phyloP scores from a whole-genome alignment of 176 grass and related monocot species.

The Lolium perenne region DNA sequence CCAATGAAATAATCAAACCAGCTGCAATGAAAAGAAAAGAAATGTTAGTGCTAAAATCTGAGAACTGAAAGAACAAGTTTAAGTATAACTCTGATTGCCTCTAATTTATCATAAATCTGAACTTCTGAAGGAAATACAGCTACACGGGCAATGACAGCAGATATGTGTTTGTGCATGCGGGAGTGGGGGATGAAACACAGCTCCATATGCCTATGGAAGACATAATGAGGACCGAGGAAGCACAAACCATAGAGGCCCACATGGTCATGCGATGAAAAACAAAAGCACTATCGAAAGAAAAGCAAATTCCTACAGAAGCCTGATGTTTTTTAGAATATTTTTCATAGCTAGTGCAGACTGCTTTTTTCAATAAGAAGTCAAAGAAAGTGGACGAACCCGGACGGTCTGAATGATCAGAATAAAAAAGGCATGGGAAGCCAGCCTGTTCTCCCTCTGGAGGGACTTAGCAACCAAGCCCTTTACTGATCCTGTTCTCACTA shows the following conservation, averaged over 20 bases:
- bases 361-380: slow-evolving; percentile 40
- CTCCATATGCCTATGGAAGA: slow-evolving; percentile 3
- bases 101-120: slow-evolving; percentile 18
- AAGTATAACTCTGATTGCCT: not conserved
- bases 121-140: slow-evolving; percentile 15
- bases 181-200: slow-evolving; percentile 23
- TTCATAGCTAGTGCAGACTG: slow-evolving; percentile 37
- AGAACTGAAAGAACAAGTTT: not conserved
- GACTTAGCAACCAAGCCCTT: slow-evolving; percentile 39
- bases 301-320: slow-evolving; percentile 11
- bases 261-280: slow-evolving; percentile 30
- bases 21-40: slow-evolving; percentile 40
- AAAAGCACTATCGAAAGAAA: slow-evolving; percentile 36
- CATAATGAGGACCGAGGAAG: slow-evolving; percentile 36
- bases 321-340: slow-evolving; percentile 30
- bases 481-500: slow-evolving; percentile 42
- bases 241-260: slow-evolving; percentile 38
- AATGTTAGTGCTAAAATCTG: slow-evolving; percentile 37
- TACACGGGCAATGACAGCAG: not conserved
- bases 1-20: slow-evolving; percentile 10
- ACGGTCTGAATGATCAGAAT: slow-evolving; percentile 44
- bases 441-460: slow-evolving; percentile 13
- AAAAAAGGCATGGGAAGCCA: slow-evolving; percentile 29
- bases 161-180: not conserved
- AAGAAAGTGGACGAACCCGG: slow-evolving; percentile 34